Evolutionary conservation across 306 rosid genomes (phyloP), one percentile per base, ranked within the genome.

Genomic region (Acacia confusa): DNA sequence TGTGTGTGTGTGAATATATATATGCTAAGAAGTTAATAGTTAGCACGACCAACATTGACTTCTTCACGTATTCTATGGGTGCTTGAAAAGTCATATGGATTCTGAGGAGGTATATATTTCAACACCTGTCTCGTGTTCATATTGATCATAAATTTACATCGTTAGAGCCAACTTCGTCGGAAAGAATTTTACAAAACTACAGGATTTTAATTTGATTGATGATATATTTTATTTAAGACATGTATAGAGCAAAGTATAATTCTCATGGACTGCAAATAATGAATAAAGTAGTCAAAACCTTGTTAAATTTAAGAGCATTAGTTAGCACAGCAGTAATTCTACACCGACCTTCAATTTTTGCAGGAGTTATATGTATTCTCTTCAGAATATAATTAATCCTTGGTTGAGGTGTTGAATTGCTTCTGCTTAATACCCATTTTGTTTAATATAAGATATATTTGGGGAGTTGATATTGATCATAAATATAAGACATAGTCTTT

Each of bases 381-480:
- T 43, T 43, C 10, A 43, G 47, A 43, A 43, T 43, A 43, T 9
- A 43, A 10, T 43, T 9, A 0, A 36, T 36, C 36, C 36, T 34
- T 13, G 4, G 17, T 14, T 14, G 19, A 47, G 19, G 16, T 47
- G 19, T 14, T 16, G 2, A 13, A 47, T 47, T 47, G 16, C 52
- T 47, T 47, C 19, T 14, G 52, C 19, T 47, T 16, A 47, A 47
- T 9, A 14, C 7, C 6, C 8, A 0, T 1, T 36, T 0, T 5
- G 8, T 6, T 34, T 36, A 36, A 6, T 36, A 36, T 36, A 36
- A 36, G 7, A 34, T 36, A 36, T 36, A 36, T 6, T 36, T 36
- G 0, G 1, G 1, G 7, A 36, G 1, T 36, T 36, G 1, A 6
- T 0, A 0, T 36, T 36, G 1, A 0, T 36, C 1, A 0, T 36